Percentiles rank a stretch among this genome's conserved stretches.
phyloP scores from a whole-genome alignment of 495 filamentous ascomycete genomes.

The Emericellopsis terricola region DNA sequence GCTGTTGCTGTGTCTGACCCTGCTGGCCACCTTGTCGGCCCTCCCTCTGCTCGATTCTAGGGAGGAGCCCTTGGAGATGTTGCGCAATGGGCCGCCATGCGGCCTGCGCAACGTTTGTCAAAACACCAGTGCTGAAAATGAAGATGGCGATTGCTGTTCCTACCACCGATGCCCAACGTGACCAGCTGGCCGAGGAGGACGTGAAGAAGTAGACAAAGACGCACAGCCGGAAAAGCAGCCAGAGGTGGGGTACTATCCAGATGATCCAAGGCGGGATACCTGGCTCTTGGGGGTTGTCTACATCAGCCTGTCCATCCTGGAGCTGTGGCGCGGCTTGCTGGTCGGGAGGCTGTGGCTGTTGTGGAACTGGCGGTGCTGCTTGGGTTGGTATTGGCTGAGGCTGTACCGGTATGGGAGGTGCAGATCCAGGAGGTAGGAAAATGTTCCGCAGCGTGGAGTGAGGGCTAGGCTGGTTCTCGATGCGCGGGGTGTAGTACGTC shows the following conservation, averaged over 20 bases:
- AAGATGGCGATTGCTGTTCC: constrained; percentile 39
- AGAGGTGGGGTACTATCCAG: constrained; percentile 41
- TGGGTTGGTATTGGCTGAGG: constrained; percentile 1
- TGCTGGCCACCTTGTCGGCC: constrained; percentile 2
- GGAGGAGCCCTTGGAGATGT: constrained; percentile 57
- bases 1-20: constrained; percentile 3
- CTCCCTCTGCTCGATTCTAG: constrained; percentile 20
- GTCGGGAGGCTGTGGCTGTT: constrained; percentile 7
- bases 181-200: constrained; percentile 48
- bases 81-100: constrained; percentile 44
- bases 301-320: constrained; percentile 1
- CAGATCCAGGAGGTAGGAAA: too few relatives aligned
- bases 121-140: constrained; percentile 44
- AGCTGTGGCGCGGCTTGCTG: constrained; percentile 6
- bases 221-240: constrained; percentile 60
- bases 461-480: constrained; percentile 1
- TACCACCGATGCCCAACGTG: constrained; percentile 46
- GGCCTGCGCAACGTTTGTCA: constrained; percentile 36
- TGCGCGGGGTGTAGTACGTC: constrained; percentile 22
- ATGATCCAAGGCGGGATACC: constrained; percentile 28
- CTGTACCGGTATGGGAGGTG: constrained; percentile 1
- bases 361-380: constrained; percentile 7
- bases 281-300: constrained; percentile 17
- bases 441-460: neutral
- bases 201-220: constrained; percentile 70